Percentiles rank a stretch among this genome's conserved stretches.
These are phyloP conservation scores for Ustilago crameri DNA, from an alignment of 1,284 basidiomycete genomes.

Conservation along the genomic window DNA sequence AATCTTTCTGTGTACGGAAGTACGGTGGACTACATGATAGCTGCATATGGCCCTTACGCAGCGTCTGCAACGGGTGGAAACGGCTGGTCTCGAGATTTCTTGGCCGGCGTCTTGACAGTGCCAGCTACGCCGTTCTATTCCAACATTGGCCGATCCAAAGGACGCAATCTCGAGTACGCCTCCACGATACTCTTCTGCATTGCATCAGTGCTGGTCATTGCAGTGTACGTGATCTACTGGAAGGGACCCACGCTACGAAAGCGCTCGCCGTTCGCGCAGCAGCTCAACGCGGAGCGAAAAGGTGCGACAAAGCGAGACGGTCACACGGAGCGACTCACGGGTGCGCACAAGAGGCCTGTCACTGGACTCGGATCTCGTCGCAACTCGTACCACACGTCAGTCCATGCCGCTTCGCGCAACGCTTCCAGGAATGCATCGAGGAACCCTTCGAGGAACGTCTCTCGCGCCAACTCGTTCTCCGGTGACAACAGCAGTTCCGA, in stretches of 20 bases:
- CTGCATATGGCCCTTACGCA: constrained; percentile 69
- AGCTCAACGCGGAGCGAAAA: constrained; percentile 28
- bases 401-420: constrained; percentile 32
- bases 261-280: constrained; percentile 41
- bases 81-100: constrained; percentile 64
- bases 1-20: constrained; percentile 66
- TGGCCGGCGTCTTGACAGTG: constrained; percentile 70
- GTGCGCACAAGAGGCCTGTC: constrained; percentile 28
- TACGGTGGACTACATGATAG: constrained; percentile 68
- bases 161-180: constrained; percentile 66
- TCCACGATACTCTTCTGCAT: constrained; percentile 70
- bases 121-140: constrained; percentile 69
- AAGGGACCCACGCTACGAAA: constrained; percentile 63
- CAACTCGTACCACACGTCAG: constrained; percentile 42
- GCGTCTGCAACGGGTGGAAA: constrained; percentile 69
- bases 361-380: constrained; percentile 31
- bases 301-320: constrained; percentile 9
- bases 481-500: constrained; percentile 29
- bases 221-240: constrained; percentile 70
- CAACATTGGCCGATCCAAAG: constrained; percentile 65
- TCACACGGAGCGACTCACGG: constrained; percentile 22
- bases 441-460: constrained; percentile 25
- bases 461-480: constrained; percentile 36
- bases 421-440: constrained; percentile 26
- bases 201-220: constrained; percentile 67